Evolutionary conservation across 2,329 filamentous ascomycete genomes (phyloP), one percentile per base, ranked within the genome.

Genomic region (Aspergillus brasiliensis): DNA sequence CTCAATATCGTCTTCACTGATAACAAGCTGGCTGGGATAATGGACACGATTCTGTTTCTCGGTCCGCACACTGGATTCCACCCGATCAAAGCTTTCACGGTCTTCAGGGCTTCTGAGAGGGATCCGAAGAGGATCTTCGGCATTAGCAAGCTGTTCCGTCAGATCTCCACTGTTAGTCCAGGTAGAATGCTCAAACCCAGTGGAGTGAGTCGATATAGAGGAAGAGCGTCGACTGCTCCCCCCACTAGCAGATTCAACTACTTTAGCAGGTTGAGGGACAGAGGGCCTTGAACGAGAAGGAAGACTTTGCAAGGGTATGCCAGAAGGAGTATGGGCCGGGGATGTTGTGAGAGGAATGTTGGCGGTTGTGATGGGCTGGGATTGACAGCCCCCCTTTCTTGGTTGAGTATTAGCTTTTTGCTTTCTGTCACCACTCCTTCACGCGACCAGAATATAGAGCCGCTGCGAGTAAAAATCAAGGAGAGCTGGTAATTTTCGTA

Each of bases 151-250:
- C 83, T 96, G 94, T 81, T 97, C 94, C 72, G 91, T 92, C 71
- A 98, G 86, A 78, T 98, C 95, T 73, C 92, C 94, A 47, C 94
- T 97, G 77, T 97, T 92, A 73, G 91, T 93, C 92, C 92, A 97
- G 69, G 91, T 87, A 60, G 88, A 91, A 77, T 91, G 91, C 71
- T 89, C 86, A 62, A 87, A 90, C 75, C 83, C 82, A 62, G 76
- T 81, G 65, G 85, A 86, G 71, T 77, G 77, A 70, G 70, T 68
- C 28, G 81, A 80, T 63, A 78, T 79, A 53, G 71, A 68, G 27
- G 84, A 86, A 67, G 81, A 84, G 73, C 80, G 81, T 69, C 80
- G 78, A 70, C 77, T 78, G 70, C 78, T 80, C 72, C 83, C 79
- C 69, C 80, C 79, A 68, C 74, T 79, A 70, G 77, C 75, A 67